Base-by-base conservation (phyloP, 1,284 basidiomycete species). In the Coniophora puteana region DNA sequence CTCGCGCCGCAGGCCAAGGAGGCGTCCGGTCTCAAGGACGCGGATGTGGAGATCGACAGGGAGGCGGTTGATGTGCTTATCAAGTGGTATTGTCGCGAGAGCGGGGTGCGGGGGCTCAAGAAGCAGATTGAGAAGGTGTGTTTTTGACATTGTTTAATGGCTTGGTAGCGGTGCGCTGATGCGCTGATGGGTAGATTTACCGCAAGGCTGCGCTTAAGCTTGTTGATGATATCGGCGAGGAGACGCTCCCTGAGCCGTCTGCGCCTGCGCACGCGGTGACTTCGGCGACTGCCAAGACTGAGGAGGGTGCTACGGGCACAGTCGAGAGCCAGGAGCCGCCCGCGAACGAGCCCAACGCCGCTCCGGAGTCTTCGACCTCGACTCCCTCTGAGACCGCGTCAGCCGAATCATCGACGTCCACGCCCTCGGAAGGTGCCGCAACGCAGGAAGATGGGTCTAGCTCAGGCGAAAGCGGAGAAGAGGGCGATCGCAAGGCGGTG, bases 1-100 rank as follows among this genome's bases (percentile, higher is more conserved):
- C 80, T 99, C 4, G 89, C 83, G 3, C 96, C 95, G 22, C 93
- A 97, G 65, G 95, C 94, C 10, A 94, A 89, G 71, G 92, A 94
- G 54, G 81, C 89, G 3, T 84, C 86, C 12, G 95, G 95, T 17
- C 72, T 99, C 29, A 86, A 85, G 58, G 75, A 82, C 16, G 89
- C 88, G 2, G 86, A 96, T 58, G 88, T 97, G 1, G 61, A 75
- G 35, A 69, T 96, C 12, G 82, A 88, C 25, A 71, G 79, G n/a
- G 71, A 78, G 18, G 83, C 93, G 0, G 85, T 99, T 40, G 93
- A 96, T 54, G 71, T 83, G 24, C 73, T 99, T 41, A 98, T 99
- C 69, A 89, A 93, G 59, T 96, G 93, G 62, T 97, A 99, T 66
- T 95, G 92, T 57, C 80, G 95, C 29, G 95, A 99, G 70, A 95